phyloP scores from a whole-genome alignment of 2,329 filamentous ascomycete genomes.

The Coniochaeta sp. region DNA sequence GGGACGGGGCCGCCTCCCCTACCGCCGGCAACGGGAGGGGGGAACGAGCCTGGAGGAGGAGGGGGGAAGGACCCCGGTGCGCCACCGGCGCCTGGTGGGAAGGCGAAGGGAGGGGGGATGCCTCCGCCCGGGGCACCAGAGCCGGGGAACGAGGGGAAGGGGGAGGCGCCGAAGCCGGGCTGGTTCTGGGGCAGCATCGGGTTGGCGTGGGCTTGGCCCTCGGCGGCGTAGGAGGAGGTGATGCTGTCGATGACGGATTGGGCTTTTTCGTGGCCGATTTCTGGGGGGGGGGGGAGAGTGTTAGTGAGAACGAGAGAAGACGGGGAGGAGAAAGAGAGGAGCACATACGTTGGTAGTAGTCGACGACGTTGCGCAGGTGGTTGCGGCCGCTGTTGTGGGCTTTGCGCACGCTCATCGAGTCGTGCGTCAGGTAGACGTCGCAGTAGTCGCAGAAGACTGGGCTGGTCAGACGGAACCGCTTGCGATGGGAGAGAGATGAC shows the following conservation, averaged over 20 bases:
- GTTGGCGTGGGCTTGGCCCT: slow-evolving; percentile 81
- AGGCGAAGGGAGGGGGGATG: slow-evolving; percentile 44
- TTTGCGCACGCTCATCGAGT: slow-evolving; percentile 99
- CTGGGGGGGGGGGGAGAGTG: slow-evolving; percentile 33
- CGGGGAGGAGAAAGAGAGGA: not conserved
- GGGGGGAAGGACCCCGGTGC: slow-evolving; percentile 22
- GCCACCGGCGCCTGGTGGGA: slow-evolving; percentile 32
- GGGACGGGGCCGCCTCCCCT: slow-evolving; percentile 10
- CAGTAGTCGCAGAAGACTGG: slow-evolving; percentile 93
- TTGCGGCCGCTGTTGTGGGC: slow-evolving; percentile 96
- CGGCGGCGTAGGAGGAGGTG: slow-evolving; percentile 88
- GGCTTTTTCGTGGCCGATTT: slow-evolving; percentile 97
- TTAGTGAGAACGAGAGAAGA: slow-evolving; percentile 5
- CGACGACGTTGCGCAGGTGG: slow-evolving; percentile 93
- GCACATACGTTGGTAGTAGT: slow-evolving; percentile 86
- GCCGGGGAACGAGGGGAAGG: slow-evolving; percentile 19
- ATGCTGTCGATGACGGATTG: slow-evolving; percentile 98
- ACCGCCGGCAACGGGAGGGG: slow-evolving; percentile 29
- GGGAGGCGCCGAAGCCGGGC: slow-evolving; percentile 52
- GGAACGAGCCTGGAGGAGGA: slow-evolving; percentile 28
- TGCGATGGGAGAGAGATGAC: slow-evolving; percentile 22
- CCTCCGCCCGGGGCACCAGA: not conserved
- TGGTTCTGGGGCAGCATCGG: slow-evolving; percentile 72
- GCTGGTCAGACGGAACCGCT: slow-evolving; percentile 8
- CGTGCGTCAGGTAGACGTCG: slow-evolving; percentile 99